A percentile compares a stretch with the other conserved stretches of the same genome.
These are phyloP conservation scores for Pyrus hybrid DNA, from an alignment of 331 rosid genomes.

Conservation along the genomic window DNA sequence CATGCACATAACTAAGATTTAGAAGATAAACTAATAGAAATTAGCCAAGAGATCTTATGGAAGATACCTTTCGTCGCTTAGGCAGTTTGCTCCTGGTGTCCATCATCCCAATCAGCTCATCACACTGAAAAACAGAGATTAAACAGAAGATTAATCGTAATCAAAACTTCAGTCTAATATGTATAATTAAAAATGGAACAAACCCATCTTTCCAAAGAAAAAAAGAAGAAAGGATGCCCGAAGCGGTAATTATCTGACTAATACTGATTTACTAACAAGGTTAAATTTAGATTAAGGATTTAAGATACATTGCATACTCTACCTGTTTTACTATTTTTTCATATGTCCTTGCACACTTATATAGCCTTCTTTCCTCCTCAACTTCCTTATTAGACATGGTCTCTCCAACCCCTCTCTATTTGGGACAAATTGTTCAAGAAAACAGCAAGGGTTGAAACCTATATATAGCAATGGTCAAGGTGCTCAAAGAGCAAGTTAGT, in stretches of 20 bases:
- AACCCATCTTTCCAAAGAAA: not conserved
- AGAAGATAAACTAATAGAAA: too few species aligned
- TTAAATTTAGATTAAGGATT: not conserved
- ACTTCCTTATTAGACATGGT: conserved; percentile 20
- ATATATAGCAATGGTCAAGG: not conserved
- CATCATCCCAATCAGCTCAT: conserved; percentile 28
- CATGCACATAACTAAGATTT: not conserved
- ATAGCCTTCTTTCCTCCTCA: conserved; percentile 49
- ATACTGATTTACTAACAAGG: not conserved
- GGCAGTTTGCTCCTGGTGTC: conserved; percentile 5
- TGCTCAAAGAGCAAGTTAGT: not conserved
- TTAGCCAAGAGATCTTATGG: not conserved
- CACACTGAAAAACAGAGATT: conserved; percentile 20
- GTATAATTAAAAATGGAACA: not conserved
- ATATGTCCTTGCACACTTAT: conserved; percentile 35
- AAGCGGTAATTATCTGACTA: not conserved
- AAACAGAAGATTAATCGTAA: not conserved
- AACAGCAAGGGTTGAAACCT: not conserved
- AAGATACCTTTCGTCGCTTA: conserved; percentile 16
- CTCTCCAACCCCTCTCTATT: not conserved
- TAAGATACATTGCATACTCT: not conserved
- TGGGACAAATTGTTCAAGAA: not conserved
- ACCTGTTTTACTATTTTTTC: conserved; percentile 49
- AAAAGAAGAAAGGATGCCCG: not conserved
- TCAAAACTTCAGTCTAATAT: not conserved